Evolutionary conservation across 768 basidiomycete species (phyloP).

Genomic region (Clitopilus hobsonii): DNA sequence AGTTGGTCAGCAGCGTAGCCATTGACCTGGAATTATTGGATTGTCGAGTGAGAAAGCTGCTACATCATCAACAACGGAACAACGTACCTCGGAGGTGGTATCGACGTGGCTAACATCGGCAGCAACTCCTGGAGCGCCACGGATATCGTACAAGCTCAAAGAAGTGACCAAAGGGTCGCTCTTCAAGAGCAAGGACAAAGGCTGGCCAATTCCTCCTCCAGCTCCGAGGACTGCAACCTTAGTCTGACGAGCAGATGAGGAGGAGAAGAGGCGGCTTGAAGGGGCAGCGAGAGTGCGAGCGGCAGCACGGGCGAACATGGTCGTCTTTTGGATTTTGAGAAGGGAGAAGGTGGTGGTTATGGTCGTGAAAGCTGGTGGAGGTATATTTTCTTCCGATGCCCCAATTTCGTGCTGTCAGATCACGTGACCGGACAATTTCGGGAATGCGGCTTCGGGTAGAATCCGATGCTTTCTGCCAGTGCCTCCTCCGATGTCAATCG

Average conservation of each 20-base stretch:
- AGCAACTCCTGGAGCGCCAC: slow-evolving; percentile 94
- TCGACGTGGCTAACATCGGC: slow-evolving; percentile 97
- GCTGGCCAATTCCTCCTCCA: slow-evolving; percentile 98
- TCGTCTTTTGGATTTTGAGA: slow-evolving; percentile 17
- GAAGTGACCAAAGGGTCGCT: slow-evolving; percentile 84
- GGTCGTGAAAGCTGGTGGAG: slow-evolving; percentile 9
- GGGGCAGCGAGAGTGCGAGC: slow-evolving; percentile 49
- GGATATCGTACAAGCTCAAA: slow-evolving; percentile 89
- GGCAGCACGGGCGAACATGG: slow-evolving; percentile 67
- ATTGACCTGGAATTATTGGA: slow-evolving; percentile 45
- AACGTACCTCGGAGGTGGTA: slow-evolving; percentile 68
- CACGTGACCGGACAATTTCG: slow-evolving; percentile 4
- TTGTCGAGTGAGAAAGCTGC: slow-evolving; percentile 2
- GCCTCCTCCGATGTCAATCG: too few species aligned
- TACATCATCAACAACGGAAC: slow-evolving; percentile 17
- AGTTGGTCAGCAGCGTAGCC: slow-evolving; percentile 85
- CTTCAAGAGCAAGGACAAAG: slow-evolving; percentile 91
- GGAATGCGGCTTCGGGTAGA: background rate
- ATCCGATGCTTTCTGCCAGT: background rate
- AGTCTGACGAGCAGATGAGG: slow-evolving; percentile 62
- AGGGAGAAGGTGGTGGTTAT: slow-evolving; percentile 17
- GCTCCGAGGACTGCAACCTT: slow-evolving; percentile 98
- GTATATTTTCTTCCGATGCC: background rate
- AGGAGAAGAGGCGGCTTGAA: slow-evolving; percentile 69
- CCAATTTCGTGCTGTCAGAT: background rate